Evolutionary conservation across 805 yeast species (phyloP), one percentile per base, ranked within the genome.

Genomic region (Myxozyma geophila): DNA sequence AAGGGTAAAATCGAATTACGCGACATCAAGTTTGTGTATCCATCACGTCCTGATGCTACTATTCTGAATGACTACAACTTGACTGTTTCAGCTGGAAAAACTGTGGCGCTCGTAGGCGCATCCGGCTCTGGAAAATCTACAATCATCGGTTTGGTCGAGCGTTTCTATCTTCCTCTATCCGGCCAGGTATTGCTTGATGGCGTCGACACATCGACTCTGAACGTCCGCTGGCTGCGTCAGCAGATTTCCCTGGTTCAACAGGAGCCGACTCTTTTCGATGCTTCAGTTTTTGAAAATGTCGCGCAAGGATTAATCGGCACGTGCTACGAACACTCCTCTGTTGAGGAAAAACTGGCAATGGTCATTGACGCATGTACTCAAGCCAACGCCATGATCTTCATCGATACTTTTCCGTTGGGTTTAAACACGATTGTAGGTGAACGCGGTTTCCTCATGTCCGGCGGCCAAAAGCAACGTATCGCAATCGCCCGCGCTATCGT

Each of bases 81-180:
- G 35, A 51, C 49, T 4, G 54, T 74, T 83, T 91, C 92, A 5
- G 88, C 93, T 3, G 97, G 97, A 7, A 75, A 85, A 70, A 90
- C 89, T 70, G 92, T 91, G 41, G 97, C 97, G 10, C 84, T 91
- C 69, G 97, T 91, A 19, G 97, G 97, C 1, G 87, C 96, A 92
- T 1, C 86, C 89, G 19, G 97, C 7, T 68, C 73, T 7, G 91
- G 48, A 74, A 79, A 4, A 51, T 63, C 70, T 52, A 70, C 73
- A 0, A 80, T 86, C 12, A 78, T 85, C 2, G 88, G 85, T 68
- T 73, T 86, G 21, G 74, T 86, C 35, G 77, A 85, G 63, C 76
- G 89, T 51, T 85, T 84, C 70, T 86, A 86, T 70, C 85, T 83
- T 63, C 85, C 87, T 5, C 65, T 72, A 3, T 65, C 73, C 0